These are phyloP conservation scores for Russula brevipes DNA, from an alignment of 768 basidiomycete species.

Conservation along the genomic window DNA sequence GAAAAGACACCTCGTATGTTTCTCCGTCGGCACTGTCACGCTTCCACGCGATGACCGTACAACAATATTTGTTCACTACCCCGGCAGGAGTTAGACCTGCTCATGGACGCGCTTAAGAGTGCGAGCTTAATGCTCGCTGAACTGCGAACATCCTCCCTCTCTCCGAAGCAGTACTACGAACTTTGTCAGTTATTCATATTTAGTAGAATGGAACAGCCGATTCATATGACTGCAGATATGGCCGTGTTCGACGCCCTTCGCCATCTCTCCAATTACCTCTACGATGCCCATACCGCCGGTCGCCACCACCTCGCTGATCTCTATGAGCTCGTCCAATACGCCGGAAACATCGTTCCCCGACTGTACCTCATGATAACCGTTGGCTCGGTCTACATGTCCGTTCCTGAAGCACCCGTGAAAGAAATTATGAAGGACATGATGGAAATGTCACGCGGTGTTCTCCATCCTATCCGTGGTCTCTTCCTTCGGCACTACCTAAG, in stretches of 20 bases:
- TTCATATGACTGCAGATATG: constrained; percentile 63
- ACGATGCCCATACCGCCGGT: constrained; percentile 87
- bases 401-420: constrained; percentile 93
- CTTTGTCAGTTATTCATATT: constrained; percentile 53
- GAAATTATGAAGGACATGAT: constrained; percentile 99
- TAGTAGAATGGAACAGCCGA: not conserved
- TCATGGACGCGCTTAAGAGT: constrained; percentile 98
- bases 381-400: constrained; percentile 98
- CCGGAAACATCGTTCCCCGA: constrained; percentile 91
- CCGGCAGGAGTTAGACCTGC: constrained; percentile 80
- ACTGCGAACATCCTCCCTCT: constrained; percentile 85
- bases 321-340: constrained; percentile 99
- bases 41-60: not conserved
- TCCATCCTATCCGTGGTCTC: constrained; percentile 94
- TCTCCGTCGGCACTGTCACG: not conserved
- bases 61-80: not conserved
- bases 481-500: constrained; percentile 96
- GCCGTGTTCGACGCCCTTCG: constrained; percentile 96
- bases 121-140: constrained; percentile 98
- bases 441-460: constrained; percentile 97
- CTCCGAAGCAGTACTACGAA: constrained; percentile 98
- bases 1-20: constrained; percentile 79
- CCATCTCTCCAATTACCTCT: constrained; percentile 92
- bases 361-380: constrained; percentile 99
- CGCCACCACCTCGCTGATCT: constrained; percentile 96